Base-by-base conservation (phyloP, 257 asterid species). In the Craterostigma plantagineum region DNA sequence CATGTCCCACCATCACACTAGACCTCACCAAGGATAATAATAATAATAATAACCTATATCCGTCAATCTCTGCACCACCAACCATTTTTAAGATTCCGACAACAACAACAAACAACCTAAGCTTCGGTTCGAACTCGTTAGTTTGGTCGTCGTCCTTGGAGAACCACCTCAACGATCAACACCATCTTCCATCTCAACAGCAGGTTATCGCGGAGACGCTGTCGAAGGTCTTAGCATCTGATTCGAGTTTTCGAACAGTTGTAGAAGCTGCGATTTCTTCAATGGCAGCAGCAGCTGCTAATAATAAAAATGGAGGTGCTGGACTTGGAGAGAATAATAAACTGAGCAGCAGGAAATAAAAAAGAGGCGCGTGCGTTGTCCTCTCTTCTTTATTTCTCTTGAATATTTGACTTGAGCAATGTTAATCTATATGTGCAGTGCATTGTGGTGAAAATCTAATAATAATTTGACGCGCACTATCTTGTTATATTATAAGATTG, bases 11-110 rank as follows among this genome's bases (percentile, higher is more conserved):
- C 40, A 59, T 86, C 60, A 86, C 92, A 12, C 72, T 86, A 38
- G 96, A 86, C 70, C 92, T 81, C 63, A 73, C 79, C 54, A 27
- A n/a, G n/a, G n/a, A n/a, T n/a, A n/a, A n/a, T n/a, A n/a, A 76
- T 49, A 23, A 6, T 23, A 23, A 23, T 23, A 44, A 56, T 42
- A 54, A 55, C 63, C 61, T 63, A 27, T 64, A 65, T 42, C 50
- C 94, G 42, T 50, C 74, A 1, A 51, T 42, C 49, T 50, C 65
- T 43, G 63, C 30, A 2, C 4, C 4, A 23, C 30, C 48, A 34
- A 38, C 56, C 0, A 49, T 49, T 16, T 49, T 73, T 18, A 64
- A 58, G 45, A 46, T n/a, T n/a, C n/a, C 56, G 47, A 64, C 81
- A 1, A 18, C 78, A 3, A 16, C 81, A 1, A 55, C 90, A 14